Evolutionary conservation across 192 early-diverging fungal species (phyloP).

Genomic region (Umbelopsis ramanniana): DNA sequence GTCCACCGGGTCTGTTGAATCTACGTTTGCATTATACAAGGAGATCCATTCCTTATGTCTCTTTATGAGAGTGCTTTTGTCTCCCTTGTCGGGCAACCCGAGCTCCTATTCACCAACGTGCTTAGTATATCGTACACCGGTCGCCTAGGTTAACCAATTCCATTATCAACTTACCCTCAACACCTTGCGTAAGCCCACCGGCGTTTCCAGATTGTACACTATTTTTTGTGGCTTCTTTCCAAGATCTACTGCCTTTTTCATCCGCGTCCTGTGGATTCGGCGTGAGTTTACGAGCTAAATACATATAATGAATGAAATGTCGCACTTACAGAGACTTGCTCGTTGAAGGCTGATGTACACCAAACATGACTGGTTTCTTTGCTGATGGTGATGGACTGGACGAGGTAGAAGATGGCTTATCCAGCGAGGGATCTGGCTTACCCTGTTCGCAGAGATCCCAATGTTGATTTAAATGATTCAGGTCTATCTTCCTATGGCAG

Average conservation of each 20-base stretch:
- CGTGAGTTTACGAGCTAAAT: background rate
- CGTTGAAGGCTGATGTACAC: background rate
- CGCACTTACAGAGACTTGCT: background rate
- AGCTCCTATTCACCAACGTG: conserved; percentile 29
- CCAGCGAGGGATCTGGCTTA: conserved; percentile 7
- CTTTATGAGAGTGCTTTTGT: conserved; percentile 40
- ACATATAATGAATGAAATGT: background rate
- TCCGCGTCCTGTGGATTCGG: background rate
- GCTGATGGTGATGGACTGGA: background rate
- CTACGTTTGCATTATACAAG: conserved; percentile 50
- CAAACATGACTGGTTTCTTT: background rate
- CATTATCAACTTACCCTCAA: conserved; percentile 34
- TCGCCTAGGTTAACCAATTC: background rate
- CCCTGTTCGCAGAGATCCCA: conserved; percentile 36
- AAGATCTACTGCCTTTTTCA: background rate
- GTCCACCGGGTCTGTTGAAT: conserved; percentile 38
- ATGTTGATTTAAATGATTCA: conserved; percentile 41
- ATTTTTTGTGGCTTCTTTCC: conserved; percentile 46
- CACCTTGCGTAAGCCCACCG: conserved; percentile 44
- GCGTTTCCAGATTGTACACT: conserved; percentile 46
- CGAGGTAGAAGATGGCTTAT: background rate
- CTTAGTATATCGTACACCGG: background rate
- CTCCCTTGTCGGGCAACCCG: conserved; percentile 47
- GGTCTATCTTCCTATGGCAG: conserved; percentile 32
- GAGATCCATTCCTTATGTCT: conserved; percentile 51